phyloP scores from a whole-genome alignment of 208 protist species.

The Trypanosoma rangeli region DNA sequence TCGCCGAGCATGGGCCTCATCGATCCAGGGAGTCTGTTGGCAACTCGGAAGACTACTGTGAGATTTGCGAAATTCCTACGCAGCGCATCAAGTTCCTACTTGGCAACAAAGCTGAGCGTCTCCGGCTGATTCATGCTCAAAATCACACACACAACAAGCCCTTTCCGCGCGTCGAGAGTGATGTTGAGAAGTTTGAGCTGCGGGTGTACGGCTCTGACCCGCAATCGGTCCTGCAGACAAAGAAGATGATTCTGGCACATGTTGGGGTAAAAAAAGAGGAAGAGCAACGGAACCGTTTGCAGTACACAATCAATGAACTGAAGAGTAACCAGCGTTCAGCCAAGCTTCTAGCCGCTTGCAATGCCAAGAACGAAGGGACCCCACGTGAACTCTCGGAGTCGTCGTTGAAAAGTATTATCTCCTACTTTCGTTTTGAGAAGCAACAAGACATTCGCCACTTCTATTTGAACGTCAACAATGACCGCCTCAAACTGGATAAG shows the following conservation, averaged over 20 bases:
- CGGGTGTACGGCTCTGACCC: slow-evolving; percentile 57
- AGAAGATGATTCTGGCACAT: slow-evolving; percentile 53
- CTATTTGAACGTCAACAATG: slow-evolving; percentile 55
- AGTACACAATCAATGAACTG: slow-evolving; percentile 87
- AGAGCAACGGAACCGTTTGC: slow-evolving; percentile 74
- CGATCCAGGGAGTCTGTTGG: slow-evolving; percentile 8
- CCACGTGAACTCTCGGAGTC: slow-evolving; percentile 64
- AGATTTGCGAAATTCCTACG: slow-evolving; percentile 68
- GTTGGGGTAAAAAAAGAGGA: slow-evolving; percentile 67
- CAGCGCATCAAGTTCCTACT: slow-evolving; percentile 79
- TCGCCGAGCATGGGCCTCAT: slow-evolving; percentile 24
- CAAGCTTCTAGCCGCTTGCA: slow-evolving; percentile 69
- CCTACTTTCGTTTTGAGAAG: slow-evolving; percentile 78
- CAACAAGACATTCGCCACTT: slow-evolving; percentile 85
- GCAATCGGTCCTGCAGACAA: slow-evolving; percentile 60
- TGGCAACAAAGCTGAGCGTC: slow-evolving; percentile 50
- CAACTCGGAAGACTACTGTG: slow-evolving; percentile 37
- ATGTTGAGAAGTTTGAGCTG: slow-evolving; percentile 61
- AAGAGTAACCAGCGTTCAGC: slow-evolving; percentile 67
- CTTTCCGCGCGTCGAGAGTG: slow-evolving; percentile 58
- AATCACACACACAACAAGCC: slow-evolving; percentile 75
- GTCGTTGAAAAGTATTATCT: slow-evolving; percentile 72
- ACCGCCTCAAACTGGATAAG: slow-evolving; percentile 83
- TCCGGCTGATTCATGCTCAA: slow-evolving; percentile 65
- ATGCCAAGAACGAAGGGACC: slow-evolving; percentile 76